Evolutionary conservation across 176 grass and related monocot species (phyloP).

Genomic region (Ampelocalamus luodianensis): DNA sequence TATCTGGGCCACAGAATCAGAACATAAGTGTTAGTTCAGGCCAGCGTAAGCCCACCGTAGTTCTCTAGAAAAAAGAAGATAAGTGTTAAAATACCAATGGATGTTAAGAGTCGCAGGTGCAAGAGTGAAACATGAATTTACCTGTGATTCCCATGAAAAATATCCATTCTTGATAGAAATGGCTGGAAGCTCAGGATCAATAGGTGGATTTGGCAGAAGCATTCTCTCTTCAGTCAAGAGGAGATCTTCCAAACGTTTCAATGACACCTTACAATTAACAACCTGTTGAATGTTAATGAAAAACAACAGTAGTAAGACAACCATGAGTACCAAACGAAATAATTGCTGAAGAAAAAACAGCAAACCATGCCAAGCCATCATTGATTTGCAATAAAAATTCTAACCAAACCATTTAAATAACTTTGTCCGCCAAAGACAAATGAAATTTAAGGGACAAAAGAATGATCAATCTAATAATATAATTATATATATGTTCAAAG

Average conservation of each 20-base stretch:
- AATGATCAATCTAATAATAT: background rate
- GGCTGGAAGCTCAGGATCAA: constrained; percentile 72
- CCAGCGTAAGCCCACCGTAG: too few species aligned
- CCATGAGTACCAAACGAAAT: background rate
- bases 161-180: constrained; percentile 93
- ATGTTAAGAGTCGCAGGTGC: background rate
- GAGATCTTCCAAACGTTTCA: constrained; percentile 89
- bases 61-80: background rate
- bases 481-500: constrained; percentile 1
- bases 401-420: constrained; percentile 17
- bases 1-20: background rate
- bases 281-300: constrained; percentile 61
- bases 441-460: background rate
- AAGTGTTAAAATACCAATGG: constrained; percentile 24
- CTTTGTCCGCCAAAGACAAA: constrained; percentile 1
- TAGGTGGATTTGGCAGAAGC: constrained; percentile 86
- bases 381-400: constrained; percentile 5
- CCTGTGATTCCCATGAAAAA: constrained; percentile 94
- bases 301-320: constrained; percentile 31
- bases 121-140: constrained; percentile 42
- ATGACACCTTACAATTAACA: constrained; percentile 92
- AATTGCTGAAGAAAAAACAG: background rate
- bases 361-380: constrained; percentile 3
- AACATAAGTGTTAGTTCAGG: constrained; percentile 6
- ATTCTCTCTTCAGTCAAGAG: constrained; percentile 83